A percentile compares a stretch with the other conserved stretches of the same genome.
These are phyloP conservation scores for Verticillium alfalfae DNA, from an alignment of 2,329 filamentous ascomycete species.

Conservation along the genomic window DNA sequence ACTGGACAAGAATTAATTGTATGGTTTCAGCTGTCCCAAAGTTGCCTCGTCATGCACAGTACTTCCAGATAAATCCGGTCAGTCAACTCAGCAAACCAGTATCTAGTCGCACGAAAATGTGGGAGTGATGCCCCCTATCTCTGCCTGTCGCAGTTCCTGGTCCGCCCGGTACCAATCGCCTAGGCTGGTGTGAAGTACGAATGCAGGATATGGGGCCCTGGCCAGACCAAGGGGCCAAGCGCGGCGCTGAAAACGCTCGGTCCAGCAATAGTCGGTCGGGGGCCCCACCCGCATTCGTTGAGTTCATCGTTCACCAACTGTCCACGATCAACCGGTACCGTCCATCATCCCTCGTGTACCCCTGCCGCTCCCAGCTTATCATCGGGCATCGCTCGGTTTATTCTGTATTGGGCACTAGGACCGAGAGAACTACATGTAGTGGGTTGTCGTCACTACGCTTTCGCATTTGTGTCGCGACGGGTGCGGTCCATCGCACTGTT, in stretches of 20 bases:
- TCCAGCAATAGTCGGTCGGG: not conserved
- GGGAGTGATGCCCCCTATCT: too few relatives aligned
- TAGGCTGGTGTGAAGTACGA: too few relatives aligned
- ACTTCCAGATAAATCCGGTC: too few relatives aligned
- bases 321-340: not conserved
- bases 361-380: not conserved
- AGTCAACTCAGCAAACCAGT: not conserved
- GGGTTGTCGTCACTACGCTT: not conserved
- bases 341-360: not conserved
- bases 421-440: not conserved
- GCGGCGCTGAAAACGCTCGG: not conserved
- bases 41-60: not conserved
- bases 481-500: not conserved
- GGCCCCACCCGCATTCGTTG: not conserved
- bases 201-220: not conserved
- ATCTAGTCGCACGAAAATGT: not conserved
- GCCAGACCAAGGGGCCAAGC: not conserved
- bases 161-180: too few relatives aligned
- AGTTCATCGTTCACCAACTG: not conserved
- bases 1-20: not conserved
- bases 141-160: too few relatives aligned
- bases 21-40: not conserved
- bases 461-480: not conserved
- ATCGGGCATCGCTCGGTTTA: not conserved
- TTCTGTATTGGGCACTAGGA: not conserved